A percentile compares a stretch with the other conserved stretches of the same genome.
phyloP scores from a whole-genome alignment of 1,139 yeast species.

The Yamadazyma jaroonii region DNA sequence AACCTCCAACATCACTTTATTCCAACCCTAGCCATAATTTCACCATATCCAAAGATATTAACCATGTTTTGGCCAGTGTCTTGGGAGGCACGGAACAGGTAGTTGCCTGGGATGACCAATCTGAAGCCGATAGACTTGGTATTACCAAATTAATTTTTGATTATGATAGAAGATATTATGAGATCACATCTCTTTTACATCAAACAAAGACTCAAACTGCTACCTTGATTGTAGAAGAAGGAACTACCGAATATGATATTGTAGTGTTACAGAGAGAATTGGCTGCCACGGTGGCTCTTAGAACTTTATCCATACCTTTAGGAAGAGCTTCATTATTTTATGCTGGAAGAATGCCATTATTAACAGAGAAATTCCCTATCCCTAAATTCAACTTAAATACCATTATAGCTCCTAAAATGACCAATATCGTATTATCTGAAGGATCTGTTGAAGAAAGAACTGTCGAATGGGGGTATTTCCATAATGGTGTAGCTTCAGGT shows the following conservation, averaged over 20 bases:
- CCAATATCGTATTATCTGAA: conserved; percentile 60
- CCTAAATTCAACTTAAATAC: conserved; percentile 74
- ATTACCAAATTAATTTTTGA: conserved; percentile 74
- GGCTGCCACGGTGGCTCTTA: conserved; percentile 59
- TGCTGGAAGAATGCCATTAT: conserved; percentile 71
- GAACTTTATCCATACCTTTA: conserved; percentile 74
- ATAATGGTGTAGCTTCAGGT: conserved; percentile 90
- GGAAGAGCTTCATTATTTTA: conserved; percentile 76
- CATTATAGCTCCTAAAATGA: conserved; percentile 62
- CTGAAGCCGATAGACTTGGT: conserved; percentile 63
- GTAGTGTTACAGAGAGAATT: conserved; percentile 59
- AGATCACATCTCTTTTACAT: conserved; percentile 68
- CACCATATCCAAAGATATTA: conserved; percentile 37
- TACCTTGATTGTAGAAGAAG: conserved; percentile 32
- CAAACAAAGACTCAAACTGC: conserved; percentile 65
- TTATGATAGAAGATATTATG: conserved; percentile 76
- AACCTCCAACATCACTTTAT: conserved; percentile 17
- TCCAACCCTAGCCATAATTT: conserved; percentile 10
- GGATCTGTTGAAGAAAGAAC: conserved; percentile 49
- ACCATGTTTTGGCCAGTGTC: conserved; percentile 44
- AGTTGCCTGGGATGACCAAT: conserved; percentile 64
- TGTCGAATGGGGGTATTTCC: conserved; percentile 85
- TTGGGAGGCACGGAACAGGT: conserved; percentile 47
- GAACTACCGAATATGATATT: conserved; percentile 52
- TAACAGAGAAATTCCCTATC: conserved; percentile 81